phyloP scores from a whole-genome alignment of 2,329 filamentous ascomycete genomes.

The Fusarium sp. region DNA sequence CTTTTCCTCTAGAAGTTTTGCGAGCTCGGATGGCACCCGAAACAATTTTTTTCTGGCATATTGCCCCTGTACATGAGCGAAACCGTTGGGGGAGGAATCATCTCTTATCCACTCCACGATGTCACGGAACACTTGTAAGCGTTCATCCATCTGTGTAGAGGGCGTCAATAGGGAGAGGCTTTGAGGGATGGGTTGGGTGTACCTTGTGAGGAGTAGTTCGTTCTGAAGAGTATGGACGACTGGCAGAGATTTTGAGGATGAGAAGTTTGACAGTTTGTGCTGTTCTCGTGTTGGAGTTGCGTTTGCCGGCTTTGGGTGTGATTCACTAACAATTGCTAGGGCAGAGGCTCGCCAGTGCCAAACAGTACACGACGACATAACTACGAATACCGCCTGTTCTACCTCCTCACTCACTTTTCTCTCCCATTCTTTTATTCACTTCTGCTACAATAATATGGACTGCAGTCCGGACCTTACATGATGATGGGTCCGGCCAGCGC shows the following conservation, averaged over 20 bases:
- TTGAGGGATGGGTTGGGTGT: too few species aligned
- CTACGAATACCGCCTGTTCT: background rate
- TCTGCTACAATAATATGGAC: background rate
- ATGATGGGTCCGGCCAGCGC: rapidly evolving
- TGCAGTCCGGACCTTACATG: background rate
- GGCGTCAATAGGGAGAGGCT: background rate
- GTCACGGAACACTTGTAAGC: background rate
- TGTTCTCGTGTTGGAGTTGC: background rate
- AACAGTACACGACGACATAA: background rate
- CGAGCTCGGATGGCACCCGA: too few species aligned
- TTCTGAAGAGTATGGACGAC: too few species aligned
- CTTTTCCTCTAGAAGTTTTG: too few species aligned
- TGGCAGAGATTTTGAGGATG: rapidly evolving
- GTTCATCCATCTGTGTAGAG: background rate
- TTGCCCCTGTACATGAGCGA: too few species aligned
- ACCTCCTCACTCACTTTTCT: background rate
- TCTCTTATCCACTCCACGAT: too few species aligned
- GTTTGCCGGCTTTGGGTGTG: background rate
- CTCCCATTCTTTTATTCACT: background rate
- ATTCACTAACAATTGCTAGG: background rate
- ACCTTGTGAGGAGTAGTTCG: too few species aligned
- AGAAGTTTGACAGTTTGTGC: too few species aligned
- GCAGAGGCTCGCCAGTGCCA: background rate
- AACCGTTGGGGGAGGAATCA: too few species aligned
- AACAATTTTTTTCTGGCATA: too few species aligned